Base-by-base conservation (phyloP, 768 basidiomycete species). In the Sistotremastrum niveocremeum region DNA sequence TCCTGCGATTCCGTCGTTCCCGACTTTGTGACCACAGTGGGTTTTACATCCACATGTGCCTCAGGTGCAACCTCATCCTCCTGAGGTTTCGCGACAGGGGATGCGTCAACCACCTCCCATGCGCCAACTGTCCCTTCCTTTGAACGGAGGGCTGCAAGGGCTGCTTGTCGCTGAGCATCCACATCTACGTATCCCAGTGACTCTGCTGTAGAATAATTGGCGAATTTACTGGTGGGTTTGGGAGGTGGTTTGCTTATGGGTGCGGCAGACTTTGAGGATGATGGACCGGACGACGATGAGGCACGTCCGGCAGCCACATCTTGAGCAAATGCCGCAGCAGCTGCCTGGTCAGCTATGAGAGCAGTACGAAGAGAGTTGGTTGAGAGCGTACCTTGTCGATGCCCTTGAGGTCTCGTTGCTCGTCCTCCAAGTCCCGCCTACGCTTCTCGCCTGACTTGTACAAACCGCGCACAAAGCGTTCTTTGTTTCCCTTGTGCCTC, bases 401-500 rank as follows among this genome's bases (percentile, higher is more conserved):
- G 47, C 79, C 64, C 6, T 70, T 79, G 75, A 99, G 89, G 60
- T 95, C 88, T 49, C 80, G 65, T 57, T 77, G 80, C 65, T 93
- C 90, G 58, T 93, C 85, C 52, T 87, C 87, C 37, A 67, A 65
- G 48, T 90, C 84, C 60, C 81, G 81, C 70, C 84, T 85, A 50
- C 77, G 78, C 66, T 85, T 87, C 63, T 87, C 87, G 2, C 94
- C 88, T 3, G 76, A 65, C 69, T 97, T 97, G 76, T 98, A 99
- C 38, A 98, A 73, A 36, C 84, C 79, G 28, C 91, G 72, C 47
- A 98, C 84, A 63, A 83, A 95, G 11, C 93, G 74, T 56, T 99
- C 94, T 48, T 84, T 77, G 60, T 86, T 95, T 39, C 94, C 95
- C 57, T 93, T 84, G 68, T 99, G 95, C 33, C 86, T 77, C 39